phyloP scores from a whole-genome alignment of 805 yeast genomes.

The Starmerella bacillaris region DNA sequence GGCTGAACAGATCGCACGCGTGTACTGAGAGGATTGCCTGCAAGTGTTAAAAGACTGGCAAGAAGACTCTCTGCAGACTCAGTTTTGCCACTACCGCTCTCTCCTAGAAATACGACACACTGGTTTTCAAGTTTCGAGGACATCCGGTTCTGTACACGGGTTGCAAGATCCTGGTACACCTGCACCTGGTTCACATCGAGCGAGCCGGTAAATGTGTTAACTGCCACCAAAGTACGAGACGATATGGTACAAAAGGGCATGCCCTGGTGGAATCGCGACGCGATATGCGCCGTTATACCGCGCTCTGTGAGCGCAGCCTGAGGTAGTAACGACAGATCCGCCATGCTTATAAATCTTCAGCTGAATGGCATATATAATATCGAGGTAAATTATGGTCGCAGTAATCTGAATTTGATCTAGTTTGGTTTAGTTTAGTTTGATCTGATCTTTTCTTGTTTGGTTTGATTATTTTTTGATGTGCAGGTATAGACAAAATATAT shows the following conservation, averaged over 20 bases:
- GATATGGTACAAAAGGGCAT: constrained; percentile 26
- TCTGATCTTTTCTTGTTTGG: no score
- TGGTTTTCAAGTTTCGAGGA: constrained; percentile 24
- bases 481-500: no score
- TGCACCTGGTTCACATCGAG: constrained; percentile 25
- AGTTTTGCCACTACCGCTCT: constrained; percentile 26
- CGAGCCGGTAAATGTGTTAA: constrained; percentile 24
- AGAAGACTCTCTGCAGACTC: constrained; percentile 22
- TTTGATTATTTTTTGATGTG: no score
- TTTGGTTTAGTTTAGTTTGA: no score
- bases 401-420: no score
- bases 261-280: constrained; percentile 28
- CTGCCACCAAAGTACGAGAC: constrained; percentile 24
- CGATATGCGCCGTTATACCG: constrained; percentile 27
- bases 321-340: constrained; percentile 25
- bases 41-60: constrained; percentile 21
- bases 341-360: no score
- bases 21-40: constrained; percentile 23
- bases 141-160: constrained; percentile 24
- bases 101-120: constrained; percentile 26
- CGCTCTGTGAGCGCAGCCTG: constrained; percentile 23
- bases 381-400: no score
- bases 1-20: constrained; percentile 22
- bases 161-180: constrained; percentile 24
- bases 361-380: no score